phyloP scores from a whole-genome alignment of 2,329 filamentous ascomycete species.

The Aspergillus terreus region DNA sequence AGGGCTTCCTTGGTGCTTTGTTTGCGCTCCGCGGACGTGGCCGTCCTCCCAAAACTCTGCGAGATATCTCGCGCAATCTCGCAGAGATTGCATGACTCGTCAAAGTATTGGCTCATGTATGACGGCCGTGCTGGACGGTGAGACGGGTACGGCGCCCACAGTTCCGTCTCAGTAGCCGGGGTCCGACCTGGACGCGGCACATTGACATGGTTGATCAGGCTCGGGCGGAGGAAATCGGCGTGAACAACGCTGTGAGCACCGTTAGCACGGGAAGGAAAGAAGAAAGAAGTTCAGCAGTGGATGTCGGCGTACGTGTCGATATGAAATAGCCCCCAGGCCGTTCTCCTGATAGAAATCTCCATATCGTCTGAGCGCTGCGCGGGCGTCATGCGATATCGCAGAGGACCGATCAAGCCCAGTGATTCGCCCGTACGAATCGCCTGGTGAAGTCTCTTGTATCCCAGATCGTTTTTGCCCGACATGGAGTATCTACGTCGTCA shows the following conservation, averaged over 20 bases:
- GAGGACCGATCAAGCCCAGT: constrained; percentile 29
- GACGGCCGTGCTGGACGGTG: constrained; percentile 25
- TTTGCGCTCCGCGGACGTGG: constrained; percentile 6
- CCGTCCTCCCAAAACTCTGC: constrained; percentile 17
- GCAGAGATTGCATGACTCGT: constrained; percentile 31
- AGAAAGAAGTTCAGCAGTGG: background rate
- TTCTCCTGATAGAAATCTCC: constrained; percentile 27
- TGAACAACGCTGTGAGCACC: constrained; percentile 28
- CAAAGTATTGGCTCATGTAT: constrained; percentile 29
- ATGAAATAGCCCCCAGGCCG: constrained; percentile 37
- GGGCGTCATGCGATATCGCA: constrained; percentile 17
- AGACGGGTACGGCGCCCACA: constrained; percentile 33
- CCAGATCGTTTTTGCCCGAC: constrained; percentile 33
- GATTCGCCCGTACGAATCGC: constrained; percentile 32
- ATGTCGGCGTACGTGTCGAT: constrained; percentile 33
- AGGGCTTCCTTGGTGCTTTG: constrained; percentile 25
- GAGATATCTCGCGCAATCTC: constrained; percentile 36
- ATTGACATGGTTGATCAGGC: constrained; percentile 33
- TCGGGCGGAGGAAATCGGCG: constrained; percentile 32
- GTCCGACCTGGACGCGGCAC: constrained; percentile 18
- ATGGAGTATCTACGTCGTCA: constrained; percentile 29
- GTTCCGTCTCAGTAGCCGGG: constrained; percentile 14
- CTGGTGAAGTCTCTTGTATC: constrained; percentile 35
- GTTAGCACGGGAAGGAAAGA: background rate
- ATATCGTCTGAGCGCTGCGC: constrained; percentile 26